phyloP scores from a whole-genome alignment of 331 rosid species.

The Stylosanthes scabra region DNA sequence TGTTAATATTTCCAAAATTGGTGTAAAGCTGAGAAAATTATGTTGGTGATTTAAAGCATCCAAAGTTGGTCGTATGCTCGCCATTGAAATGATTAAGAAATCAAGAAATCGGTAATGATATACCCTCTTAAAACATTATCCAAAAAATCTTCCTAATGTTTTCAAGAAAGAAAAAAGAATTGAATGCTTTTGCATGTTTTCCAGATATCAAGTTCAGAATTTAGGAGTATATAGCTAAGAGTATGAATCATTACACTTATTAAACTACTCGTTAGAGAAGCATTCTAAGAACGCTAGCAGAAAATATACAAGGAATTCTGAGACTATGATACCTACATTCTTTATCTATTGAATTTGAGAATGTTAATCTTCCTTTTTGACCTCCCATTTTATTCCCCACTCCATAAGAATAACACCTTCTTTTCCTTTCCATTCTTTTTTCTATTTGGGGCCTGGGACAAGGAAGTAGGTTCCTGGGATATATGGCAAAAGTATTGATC shows the following conservation, averaged over 20 bases:
- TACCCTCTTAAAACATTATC: too few species aligned
- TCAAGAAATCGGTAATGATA: too few species aligned
- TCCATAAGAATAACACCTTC: not conserved
- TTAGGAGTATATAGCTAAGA: too few species aligned
- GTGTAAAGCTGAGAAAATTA: not conserved
- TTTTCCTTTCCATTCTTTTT: too few species aligned
- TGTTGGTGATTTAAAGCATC: not conserved
- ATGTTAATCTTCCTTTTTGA: not conserved
- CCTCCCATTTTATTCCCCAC: not conserved
- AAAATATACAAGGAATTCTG: constrained; percentile 25
- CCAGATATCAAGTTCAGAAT: too few species aligned
- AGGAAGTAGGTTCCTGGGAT: constrained; percentile 10
- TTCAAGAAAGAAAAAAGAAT: too few species aligned
- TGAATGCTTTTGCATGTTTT: too few species aligned
- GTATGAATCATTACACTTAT: too few species aligned
- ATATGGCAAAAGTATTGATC: not conserved
- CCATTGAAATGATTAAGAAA: not conserved
- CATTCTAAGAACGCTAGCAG: constrained; percentile 11
- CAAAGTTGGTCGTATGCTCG: not conserved
- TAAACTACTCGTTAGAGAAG: constrained; percentile 16
- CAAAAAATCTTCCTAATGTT: too few species aligned
- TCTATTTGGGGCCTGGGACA: not conserved
- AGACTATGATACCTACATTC: constrained; percentile 29
- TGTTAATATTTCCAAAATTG: not conserved
- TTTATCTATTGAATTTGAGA: constrained; percentile 13